Base-by-base conservation (phyloP, 1,139 yeast genomes). In the Yamadazyma blattariae region DNA sequence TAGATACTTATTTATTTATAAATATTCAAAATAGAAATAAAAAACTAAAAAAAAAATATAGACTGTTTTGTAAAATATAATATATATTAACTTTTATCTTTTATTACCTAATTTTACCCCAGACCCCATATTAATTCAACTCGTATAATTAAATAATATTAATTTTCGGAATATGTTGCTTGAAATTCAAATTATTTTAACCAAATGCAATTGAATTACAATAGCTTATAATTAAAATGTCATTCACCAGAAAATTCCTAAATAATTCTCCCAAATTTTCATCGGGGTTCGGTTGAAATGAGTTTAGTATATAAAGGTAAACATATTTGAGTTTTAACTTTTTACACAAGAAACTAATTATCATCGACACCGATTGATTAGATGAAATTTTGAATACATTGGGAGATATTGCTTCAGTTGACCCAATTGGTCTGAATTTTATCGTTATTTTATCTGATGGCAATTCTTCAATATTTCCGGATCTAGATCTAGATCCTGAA, bases 181-280 rank as follows among this genome's bases (percentile, higher is more conserved):
- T n/a, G n/a, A n/a, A n/a, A n/a, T n/a, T n/a, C n/a, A n/a, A n/a
- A n/a, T n/a, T n/a, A n/a, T n/a, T n/a, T n/a, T 17, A 74, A 1
- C 85, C 84, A 61, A 78, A 79, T 0, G 85, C 85, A 7, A 77
- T 70, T 13, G 68, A 59, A 34, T 71, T 65, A 46, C 84, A 79
- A 42, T 79, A 79, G 30, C 74, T 70, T 2, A 79, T 60, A 5
- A 77, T 64, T 39, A 79, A 58, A 46, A 78, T 84, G 34, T 67
- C 65, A 36, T 69, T 71, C 1, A 69, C 66, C 25, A 62, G 64
- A 50, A 77, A 79, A 31, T 57, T 46, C 15, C 52, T 52, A 46
- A 51, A 74, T 36, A 79, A 54, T 36, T 73, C 72, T 1, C 77
- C 78, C 9, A 79, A 47, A 19, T 54, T 61, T 44, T 79, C 84